A percentile compares a stretch with the other conserved stretches of the same genome.
phyloP scores from a whole-genome alignment of 2,329 filamentous ascomycete genomes.

The Colletotrichum tofieldiae region DNA sequence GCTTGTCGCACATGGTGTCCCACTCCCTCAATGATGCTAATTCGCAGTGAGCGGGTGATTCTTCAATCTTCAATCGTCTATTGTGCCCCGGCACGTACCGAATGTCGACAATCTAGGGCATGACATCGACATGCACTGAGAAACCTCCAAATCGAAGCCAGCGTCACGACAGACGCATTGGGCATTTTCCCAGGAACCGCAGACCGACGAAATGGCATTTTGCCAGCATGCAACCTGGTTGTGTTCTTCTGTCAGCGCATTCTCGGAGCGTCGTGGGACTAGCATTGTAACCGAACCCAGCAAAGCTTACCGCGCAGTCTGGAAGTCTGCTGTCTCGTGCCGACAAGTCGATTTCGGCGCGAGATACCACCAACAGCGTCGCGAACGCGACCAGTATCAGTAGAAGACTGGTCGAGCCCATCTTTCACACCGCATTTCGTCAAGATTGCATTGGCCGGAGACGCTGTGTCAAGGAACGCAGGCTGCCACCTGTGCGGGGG shows the following conservation, averaged over 20 bases:
- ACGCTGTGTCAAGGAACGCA: neutral
- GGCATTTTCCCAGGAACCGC: constrained; percentile 16
- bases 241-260: neutral
- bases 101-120: constrained; percentile 29
- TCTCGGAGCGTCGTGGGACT: neutral
- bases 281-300: neutral
- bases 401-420: neutral
- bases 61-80: neutral
- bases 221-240: constrained; percentile 19
- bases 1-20: constrained; percentile 30
- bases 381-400: neutral
- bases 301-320: constrained; percentile 2
- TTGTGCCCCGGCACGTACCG: neutral
- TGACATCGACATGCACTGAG: constrained; percentile 25
- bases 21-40: constrained; percentile 26
- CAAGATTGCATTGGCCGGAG: neutral
- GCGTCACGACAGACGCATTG: constrained; percentile 17
- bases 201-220: neutral
- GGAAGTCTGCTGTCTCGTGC: constrained; percentile 16
- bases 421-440: neutral
- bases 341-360: constrained; percentile 7
- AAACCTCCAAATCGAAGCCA: constrained; percentile 12
- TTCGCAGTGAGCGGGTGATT: neutral
- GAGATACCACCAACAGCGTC: neutral
- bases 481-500: neutral